Conservation (phyloP, 2,329 filamentous ascomycete species). For the Ceratocystis huliohia region DNA sequence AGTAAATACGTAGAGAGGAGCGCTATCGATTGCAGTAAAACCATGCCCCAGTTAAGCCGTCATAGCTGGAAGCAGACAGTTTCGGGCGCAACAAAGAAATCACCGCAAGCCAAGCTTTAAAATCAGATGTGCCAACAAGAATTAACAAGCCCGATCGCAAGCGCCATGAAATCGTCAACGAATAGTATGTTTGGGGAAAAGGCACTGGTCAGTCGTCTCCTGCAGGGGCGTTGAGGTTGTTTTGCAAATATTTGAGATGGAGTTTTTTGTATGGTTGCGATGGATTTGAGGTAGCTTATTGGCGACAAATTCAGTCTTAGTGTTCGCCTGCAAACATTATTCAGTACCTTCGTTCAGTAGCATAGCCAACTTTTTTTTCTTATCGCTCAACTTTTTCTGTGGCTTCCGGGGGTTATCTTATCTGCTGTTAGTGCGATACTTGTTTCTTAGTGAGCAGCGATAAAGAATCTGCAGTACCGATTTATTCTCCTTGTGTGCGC, state of each 20-base stretch:
- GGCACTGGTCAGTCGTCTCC: slow-evolving; percentile 14
- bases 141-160: slow-evolving; percentile 3
- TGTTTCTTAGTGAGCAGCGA: background rate
- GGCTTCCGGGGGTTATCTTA: slow-evolving; percentile 5
- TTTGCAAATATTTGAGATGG: slow-evolving; percentile 9
- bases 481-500: background rate
- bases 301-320: slow-evolving; percentile 13
- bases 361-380: slow-evolving; percentile 20
- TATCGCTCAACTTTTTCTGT: slow-evolving; percentile 20
- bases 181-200: background rate
- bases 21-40: slow-evolving; percentile 13
- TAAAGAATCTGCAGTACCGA: background rate
- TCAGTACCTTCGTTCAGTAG: background rate
- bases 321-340: slow-evolving; percentile 9
- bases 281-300: slow-evolving; percentile 11
- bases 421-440: slow-evolving; percentile 10
- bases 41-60: slow-evolving; percentile 19
- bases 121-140: background rate
- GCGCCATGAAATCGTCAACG: slow-evolving; percentile 19
- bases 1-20: background rate
- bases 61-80: slow-evolving; percentile 12
- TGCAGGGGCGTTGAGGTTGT: slow-evolving; percentile 12
- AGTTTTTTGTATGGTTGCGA: slow-evolving; percentile 1
- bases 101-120: background rate
- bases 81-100: slow-evolving; percentile 10